Percentiles rank a stretch among this genome's conserved stretches.
phyloP scores from a whole-genome alignment of 768 basidiomycete species.

The Auricularia sp. region DNA sequence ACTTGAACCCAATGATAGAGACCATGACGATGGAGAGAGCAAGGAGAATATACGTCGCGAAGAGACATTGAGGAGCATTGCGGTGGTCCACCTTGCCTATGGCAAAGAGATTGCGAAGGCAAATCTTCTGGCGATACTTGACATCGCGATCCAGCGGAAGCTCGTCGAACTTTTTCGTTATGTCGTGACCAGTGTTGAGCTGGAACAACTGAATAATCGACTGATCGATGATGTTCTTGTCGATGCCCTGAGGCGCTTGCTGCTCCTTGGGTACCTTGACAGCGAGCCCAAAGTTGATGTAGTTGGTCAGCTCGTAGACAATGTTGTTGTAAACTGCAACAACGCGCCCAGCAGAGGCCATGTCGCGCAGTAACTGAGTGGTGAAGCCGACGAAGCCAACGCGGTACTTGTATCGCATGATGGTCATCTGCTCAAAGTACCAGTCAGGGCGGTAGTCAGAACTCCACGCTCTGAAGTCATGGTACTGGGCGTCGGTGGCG shows the following conservation, averaged over 20 bases:
- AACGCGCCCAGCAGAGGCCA: constrained; percentile 51
- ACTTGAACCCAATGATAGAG: constrained; percentile 91
- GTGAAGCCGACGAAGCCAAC: constrained; percentile 84
- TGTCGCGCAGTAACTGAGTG: constrained; percentile 58
- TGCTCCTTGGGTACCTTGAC: constrained; percentile 38
- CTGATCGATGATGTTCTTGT: constrained; percentile 53
- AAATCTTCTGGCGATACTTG: constrained; percentile 68
- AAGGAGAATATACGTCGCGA: constrained; percentile 85
- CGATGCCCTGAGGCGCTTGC: constrained; percentile 57
- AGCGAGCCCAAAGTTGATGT: constrained; percentile 62
- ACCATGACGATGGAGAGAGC: constrained; percentile 89
- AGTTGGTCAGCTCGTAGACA: constrained; percentile 80
- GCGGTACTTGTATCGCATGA: constrained; percentile 83
- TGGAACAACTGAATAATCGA: constrained; percentile 36
- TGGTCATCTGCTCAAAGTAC: constrained; percentile 93
- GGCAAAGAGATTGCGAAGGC: constrained; percentile 87
- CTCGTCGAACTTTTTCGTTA: constrained; percentile 63
- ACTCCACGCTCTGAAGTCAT: constrained; percentile 87
- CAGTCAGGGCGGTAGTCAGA: constrained; percentile 93
- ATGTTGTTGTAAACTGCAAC: constrained; percentile 82
- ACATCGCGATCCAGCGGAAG: constrained; percentile 51
- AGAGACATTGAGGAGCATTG: constrained; percentile 82
- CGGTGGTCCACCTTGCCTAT: constrained; percentile 89
- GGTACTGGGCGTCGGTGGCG: constrained; percentile 62
- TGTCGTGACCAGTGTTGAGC: constrained; percentile 61